Evolutionary conservation across 1,139 yeast genomes (phyloP), one percentile per base, ranked within the genome.

Genomic region (Kluyveromyces sp.): DNA sequence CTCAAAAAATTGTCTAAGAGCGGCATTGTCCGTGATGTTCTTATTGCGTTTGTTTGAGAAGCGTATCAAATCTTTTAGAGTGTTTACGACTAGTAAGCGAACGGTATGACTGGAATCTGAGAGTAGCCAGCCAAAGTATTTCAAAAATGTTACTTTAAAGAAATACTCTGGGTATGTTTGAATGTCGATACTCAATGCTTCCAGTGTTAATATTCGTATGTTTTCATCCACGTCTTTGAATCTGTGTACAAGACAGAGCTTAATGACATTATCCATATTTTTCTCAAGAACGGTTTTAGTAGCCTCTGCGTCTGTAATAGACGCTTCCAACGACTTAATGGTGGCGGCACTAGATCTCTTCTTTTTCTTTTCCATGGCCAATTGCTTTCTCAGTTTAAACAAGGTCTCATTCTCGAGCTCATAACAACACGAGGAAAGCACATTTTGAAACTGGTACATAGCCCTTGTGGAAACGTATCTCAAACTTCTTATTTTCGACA

Each of bases 61-160:
- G 49, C 69, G 77, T 2, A 75, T 66, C 33, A 61, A 42, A 30
- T 59, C 60, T 3, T 66, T 57, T 40, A 89, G 64, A 3, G 75
- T 72, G 51, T 71, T 76, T 17, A 83, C 60, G 1, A 79, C 88
- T 54, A 84, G 92, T 4, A 68, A 59, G 50, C 95, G 72, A 1
- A 86, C 94, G 3, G 62, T 52, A 13, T 74, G 64, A 17, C 75
- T 73, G 1, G 79, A 71, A 56, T 89, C 97, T 7, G 92, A 80
- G 39, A 88, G 66, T 18, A 86, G 69, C 94, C 94, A 84, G 2
- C 95, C 95, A 57, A 83, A 75, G 58, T 84, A 85, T 48, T 89
- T 74, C 48, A 88, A 69, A 57, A 78, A 84, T 1, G 78, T 67
- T 2, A 83, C 80, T 48, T 80, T 84, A 53, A 83, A 72, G 55